Percentiles rank a stretch among this genome's conserved stretches.
Evolutionary conservation across 2,329 filamentous ascomycete species (phyloP).

Genomic region (Stenocarpella maydis): DNA sequence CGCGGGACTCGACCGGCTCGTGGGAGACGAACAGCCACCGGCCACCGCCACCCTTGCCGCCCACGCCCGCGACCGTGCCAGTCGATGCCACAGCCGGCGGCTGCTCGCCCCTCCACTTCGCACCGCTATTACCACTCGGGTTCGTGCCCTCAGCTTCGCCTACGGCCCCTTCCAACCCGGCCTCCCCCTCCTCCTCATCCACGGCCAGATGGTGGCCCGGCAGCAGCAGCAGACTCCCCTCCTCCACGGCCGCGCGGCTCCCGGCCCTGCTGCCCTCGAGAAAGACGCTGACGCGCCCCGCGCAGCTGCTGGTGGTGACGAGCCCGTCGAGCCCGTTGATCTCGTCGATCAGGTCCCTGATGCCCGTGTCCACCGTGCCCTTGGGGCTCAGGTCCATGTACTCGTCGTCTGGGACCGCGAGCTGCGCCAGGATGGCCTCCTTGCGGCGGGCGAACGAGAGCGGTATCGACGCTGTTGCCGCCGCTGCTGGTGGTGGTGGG

Average conservation of each 20-base stretch:
- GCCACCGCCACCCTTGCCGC: constrained; percentile 86
- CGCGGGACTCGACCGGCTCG: constrained; percentile 63
- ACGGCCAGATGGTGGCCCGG: constrained; percentile 32
- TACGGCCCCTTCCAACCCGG: constrained; percentile 63
- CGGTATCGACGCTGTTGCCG: constrained; percentile 35
- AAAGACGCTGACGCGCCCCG: constrained; percentile 87
- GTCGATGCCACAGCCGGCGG: constrained; percentile 38
- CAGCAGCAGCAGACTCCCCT: constrained; percentile 38
- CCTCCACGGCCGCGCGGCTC: constrained; percentile 34
- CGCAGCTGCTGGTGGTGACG: constrained; percentile 93
- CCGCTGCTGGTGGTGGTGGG: neutral
- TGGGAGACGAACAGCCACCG: constrained; percentile 91
- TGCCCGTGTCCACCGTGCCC: constrained; percentile 82
- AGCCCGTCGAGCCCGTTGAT: constrained; percentile 80
- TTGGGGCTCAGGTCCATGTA: constrained; percentile 91
- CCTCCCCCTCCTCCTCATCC: constrained; percentile 13
- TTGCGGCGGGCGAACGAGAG: constrained; percentile 69
- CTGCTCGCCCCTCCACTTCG: neutral
- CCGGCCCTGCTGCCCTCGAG: constrained; percentile 74
- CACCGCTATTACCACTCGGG: constrained; percentile 25
- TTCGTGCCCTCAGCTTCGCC: constrained; percentile 69
- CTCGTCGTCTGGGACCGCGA: constrained; percentile 71
- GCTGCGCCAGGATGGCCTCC: constrained; percentile 72
- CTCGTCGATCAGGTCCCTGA: constrained; percentile 77
- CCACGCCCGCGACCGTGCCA: constrained; percentile 65